Evolutionary conservation across 2,329 filamentous ascomycete species (phyloP).

Genomic region (Penicillium sclerotigenum): DNA sequence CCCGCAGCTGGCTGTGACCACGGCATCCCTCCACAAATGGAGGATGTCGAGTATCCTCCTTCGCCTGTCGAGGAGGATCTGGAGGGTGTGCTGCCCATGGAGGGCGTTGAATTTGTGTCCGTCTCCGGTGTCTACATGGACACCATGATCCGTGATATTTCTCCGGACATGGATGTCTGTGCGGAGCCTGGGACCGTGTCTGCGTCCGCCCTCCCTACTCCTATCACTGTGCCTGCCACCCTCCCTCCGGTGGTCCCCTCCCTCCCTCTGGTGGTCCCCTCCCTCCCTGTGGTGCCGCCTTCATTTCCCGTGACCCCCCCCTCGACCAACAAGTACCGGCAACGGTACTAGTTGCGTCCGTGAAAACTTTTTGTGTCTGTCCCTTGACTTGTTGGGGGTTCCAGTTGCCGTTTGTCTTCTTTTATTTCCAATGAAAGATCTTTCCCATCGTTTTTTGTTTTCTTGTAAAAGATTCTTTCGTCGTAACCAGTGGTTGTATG

Average conservation of each 20-base stretch:
- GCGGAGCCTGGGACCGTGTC: not conserved
- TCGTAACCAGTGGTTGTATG: not conserved
- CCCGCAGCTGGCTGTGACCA: not conserved
- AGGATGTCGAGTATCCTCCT: not conserved
- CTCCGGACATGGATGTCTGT: slow-evolving; percentile 2
- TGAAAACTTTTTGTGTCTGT: not conserved
- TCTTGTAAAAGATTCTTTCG: not conserved
- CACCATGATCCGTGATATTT: not conserved
- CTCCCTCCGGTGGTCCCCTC: not conserved
- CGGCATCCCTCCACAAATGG: not conserved
- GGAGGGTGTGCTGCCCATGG: not conserved
- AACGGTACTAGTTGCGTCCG: not conserved
- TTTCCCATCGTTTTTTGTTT: not conserved
- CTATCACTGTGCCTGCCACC: not conserved
- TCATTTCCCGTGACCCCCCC: not conserved
- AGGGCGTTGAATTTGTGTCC: not conserved
- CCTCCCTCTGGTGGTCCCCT: not conserved
- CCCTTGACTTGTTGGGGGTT: not conserved
- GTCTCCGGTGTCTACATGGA: not conserved
- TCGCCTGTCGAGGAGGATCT: not conserved
- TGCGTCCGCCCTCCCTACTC: not conserved
- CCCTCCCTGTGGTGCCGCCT: not conserved
- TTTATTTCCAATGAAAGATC: not conserved
- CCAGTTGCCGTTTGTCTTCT: not conserved
- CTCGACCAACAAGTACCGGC: not conserved